phyloP scores from a whole-genome alignment of 2,329 filamentous ascomycete genomes.

The Pseudogymnoascus destructans region DNA sequence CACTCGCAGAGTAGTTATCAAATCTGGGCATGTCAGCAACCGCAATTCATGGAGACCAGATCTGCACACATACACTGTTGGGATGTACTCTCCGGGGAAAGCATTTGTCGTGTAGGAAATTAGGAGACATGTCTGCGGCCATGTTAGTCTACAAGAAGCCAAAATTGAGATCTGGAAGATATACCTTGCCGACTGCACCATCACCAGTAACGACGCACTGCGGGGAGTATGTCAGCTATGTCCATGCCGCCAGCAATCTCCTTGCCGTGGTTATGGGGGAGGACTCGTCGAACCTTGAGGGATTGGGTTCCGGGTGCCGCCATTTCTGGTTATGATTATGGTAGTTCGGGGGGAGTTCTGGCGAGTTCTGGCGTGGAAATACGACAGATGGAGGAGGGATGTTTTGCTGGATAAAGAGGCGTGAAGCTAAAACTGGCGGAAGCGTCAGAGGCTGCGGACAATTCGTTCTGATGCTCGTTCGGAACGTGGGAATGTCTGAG shows the following conservation, averaged over 20 bases:
- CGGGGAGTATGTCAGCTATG: slow-evolving; percentile 17
- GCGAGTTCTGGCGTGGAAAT: not conserved
- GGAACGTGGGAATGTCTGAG: not conserved
- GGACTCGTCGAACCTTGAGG: slow-evolving; percentile 57
- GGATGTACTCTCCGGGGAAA: slow-evolving; percentile 99
- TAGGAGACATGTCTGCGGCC: slow-evolving; percentile 77
- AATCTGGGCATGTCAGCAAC: slow-evolving; percentile 46
- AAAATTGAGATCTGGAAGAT: not conserved
- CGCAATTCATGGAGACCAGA: slow-evolving; percentile 13
- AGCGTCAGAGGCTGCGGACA: not conserved
- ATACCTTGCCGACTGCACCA: slow-evolving; percentile 96
- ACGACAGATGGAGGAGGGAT: not conserved
- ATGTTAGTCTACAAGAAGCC: slow-evolving; percentile 23
- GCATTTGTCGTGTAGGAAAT: slow-evolving; percentile 99
- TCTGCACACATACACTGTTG: slow-evolving; percentile 62
- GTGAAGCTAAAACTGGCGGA: not conserved
- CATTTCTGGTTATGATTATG: slow-evolving; percentile 41
- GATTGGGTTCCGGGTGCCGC: slow-evolving; percentile 71
- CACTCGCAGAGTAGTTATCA: slow-evolving; percentile 97
- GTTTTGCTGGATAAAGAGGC: not conserved
- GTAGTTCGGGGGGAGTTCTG: not conserved
- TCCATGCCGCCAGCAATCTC: slow-evolving; percentile 9
- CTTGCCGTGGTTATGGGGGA: slow-evolving; percentile 11
- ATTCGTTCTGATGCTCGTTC: not conserved
- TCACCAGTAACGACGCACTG: slow-evolving; percentile 98